Base-by-base conservation (phyloP, 306 rosid species). In the Casuarina equisetifolia region DNA sequence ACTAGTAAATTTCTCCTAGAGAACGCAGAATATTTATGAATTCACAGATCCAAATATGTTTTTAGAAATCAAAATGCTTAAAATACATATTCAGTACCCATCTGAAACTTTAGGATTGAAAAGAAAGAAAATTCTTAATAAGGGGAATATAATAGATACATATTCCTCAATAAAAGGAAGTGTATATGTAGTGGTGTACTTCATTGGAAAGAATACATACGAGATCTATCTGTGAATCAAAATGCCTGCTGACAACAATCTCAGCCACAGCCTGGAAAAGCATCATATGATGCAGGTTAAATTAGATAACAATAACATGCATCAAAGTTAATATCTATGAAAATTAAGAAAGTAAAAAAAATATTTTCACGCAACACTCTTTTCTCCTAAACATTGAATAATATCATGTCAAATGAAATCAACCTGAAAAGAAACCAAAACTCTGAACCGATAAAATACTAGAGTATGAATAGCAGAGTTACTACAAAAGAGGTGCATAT, bases 181-280 rank as follows among this genome's bases (percentile, higher is more conserved):
- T 54, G 43, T 53, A 64, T 11, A 50, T 6, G 50, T 64, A 50
- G 80, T 62, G 8, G 46, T 61, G 75, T 69, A 70, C 9, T 69
- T n/a, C 15, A 39, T 4, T 32, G 38, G 57, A 46, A 83, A 70
- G 17, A 75, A 68, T 77, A 82, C 90, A 75, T 91, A 94, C 98
- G 6, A 89, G 81, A 81, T 91, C 96, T 62, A 91, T 74, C 32
- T 82, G 77, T 36, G 90, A 80, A 45, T 59, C 59, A 62, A 94
- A 94, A 78, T 92, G 91, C 73, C 88, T 83, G 74, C 75, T 49
- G 68, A 85, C 59, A 72, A 84, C 66, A 79, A 94, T 90, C 54
- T 84, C 90, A 71, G 88, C 90, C 78, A 92, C 97, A 62, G 96
- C 95, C 98, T 94, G 94, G 67, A 88, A 88, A 69, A 81, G 48